Evolutionary conservation across 108 stramenopile species (phyloP).

Genomic region (Nitzschia sp.): DNA sequence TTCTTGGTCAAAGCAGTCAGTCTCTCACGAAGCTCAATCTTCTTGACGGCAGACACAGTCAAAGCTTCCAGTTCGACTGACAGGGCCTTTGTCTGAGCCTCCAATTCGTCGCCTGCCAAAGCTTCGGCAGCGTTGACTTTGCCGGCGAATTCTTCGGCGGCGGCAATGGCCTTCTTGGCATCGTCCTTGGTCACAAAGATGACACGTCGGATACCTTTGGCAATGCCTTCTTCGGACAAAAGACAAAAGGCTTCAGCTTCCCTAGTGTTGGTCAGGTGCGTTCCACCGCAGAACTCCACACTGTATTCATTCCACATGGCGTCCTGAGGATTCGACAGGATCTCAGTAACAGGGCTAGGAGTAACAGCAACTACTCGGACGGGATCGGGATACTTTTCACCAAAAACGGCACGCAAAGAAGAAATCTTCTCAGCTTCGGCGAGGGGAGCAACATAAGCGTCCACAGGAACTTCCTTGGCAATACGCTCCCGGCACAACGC

Average conservation of each 20-base stretch:
- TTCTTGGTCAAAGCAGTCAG: slow-evolving; percentile 64
- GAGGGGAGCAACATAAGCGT: slow-evolving; percentile 82
- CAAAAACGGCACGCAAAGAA: slow-evolving; percentile 96
- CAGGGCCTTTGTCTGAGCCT: slow-evolving; percentile 73
- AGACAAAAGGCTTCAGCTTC: slow-evolving; percentile 94
- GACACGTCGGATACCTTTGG: slow-evolving; percentile 98
- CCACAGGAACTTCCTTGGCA: slow-evolving; percentile 66
- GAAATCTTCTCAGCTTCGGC: slow-evolving; percentile 87
- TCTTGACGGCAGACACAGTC: slow-evolving; percentile 77
- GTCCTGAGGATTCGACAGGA: slow-evolving; percentile 90
- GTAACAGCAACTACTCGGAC: slow-evolving; percentile 97
- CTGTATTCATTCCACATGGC: slow-evolving; percentile 87
- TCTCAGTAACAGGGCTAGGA: slow-evolving; percentile 66
- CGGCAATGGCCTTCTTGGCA: slow-evolving; percentile 79
- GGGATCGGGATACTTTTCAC: slow-evolving; percentile 99
- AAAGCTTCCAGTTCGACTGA: slow-evolving; percentile 67
- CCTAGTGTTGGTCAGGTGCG: slow-evolving; percentile 94
- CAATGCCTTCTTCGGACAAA: slow-evolving; percentile 95
- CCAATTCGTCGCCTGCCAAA: slow-evolving; percentile 69
- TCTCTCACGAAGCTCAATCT: slow-evolving; percentile 68
- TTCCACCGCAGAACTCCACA: slow-evolving; percentile 99
- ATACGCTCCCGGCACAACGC: slow-evolving; percentile 62
- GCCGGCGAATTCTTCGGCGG: slow-evolving; percentile 70
- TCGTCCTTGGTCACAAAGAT: slow-evolving; percentile 88
- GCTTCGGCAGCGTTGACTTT: slow-evolving; percentile 70